Evolutionary conservation across 768 basidiomycete genomes (phyloP).

Genomic region (Pulveroboletus sp.): DNA sequence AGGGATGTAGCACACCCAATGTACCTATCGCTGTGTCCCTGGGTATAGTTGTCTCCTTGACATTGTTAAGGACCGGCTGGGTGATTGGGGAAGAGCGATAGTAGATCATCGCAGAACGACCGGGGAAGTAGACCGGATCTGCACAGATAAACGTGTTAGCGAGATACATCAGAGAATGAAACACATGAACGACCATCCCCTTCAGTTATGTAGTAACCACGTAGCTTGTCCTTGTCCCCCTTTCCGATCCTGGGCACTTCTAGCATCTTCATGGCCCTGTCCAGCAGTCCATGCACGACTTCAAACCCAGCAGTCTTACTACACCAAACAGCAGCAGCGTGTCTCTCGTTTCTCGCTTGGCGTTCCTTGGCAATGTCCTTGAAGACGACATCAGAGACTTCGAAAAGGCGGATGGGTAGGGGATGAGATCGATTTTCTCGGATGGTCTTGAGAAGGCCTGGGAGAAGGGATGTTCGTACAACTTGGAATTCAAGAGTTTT

Average conservation of each 20-base stretch:
- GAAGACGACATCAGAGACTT: slow-evolving; percentile 88
- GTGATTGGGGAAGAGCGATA: slow-evolving; percentile 56
- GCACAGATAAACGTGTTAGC: slow-evolving; percentile 9
- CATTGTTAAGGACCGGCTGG: slow-evolving; percentile 33
- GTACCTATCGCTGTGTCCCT: slow-evolving; percentile 75
- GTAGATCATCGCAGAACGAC: slow-evolving; percentile 87
- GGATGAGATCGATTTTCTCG: slow-evolving; percentile 94
- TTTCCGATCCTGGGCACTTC: slow-evolving; percentile 78
- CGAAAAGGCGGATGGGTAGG: slow-evolving; percentile 90
- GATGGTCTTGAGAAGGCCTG: slow-evolving; percentile 93
- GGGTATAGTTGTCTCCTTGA: slow-evolving; percentile 42
- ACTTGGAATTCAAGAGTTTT: slow-evolving; percentile 98
- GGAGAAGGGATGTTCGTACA: slow-evolving; percentile 91
- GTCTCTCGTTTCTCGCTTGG: slow-evolving; percentile 82
- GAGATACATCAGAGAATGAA: background rate
- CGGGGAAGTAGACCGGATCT: slow-evolving; percentile 96
- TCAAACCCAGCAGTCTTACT: slow-evolving; percentile 97
- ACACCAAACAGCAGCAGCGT: slow-evolving; percentile 91
- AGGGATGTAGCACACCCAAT: slow-evolving; percentile 92
- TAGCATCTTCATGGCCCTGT: slow-evolving; percentile 93
- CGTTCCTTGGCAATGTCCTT: slow-evolving; percentile 77
- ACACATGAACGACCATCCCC: slow-evolving; percentile 58
- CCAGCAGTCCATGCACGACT: slow-evolving; percentile 90
- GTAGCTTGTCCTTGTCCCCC: slow-evolving; percentile 48
- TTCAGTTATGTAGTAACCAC: slow-evolving; percentile 92